Percentiles rank a stretch among this genome's conserved stretches.
Evolutionary conservation across 23 red algal genomes (phyloP).

Genomic region (Pyropia yezoensis): DNA sequence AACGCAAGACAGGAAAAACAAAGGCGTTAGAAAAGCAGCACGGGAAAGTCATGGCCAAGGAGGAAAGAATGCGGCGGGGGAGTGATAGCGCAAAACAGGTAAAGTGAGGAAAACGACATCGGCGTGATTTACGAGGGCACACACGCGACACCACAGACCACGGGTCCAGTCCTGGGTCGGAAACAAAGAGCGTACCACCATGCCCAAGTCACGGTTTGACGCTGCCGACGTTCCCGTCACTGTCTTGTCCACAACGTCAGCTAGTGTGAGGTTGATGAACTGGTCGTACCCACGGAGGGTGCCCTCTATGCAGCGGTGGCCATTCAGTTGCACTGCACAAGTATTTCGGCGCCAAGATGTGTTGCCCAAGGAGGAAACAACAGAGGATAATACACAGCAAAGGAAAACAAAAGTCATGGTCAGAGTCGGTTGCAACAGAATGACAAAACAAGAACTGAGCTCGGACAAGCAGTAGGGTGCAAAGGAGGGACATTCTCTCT

Average conservation of each 20-base stretch:
- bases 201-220: not conserved
- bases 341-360: not conserved
- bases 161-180: too few relatives aligned
- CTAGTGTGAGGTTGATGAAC: conserved; percentile 79
- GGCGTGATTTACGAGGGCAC: too few relatives aligned
- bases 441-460: not conserved
- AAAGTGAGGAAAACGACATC: too few relatives aligned
- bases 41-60: too few relatives aligned
- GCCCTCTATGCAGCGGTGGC: conserved; percentile 63
- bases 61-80: too few relatives aligned
- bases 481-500: too few relatives aligned
- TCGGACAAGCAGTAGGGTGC: too few relatives aligned
- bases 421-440: not conserved
- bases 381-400: not conserved
- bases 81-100: too few relatives aligned
- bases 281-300: conserved; percentile 89
- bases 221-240: not conserved
- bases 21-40: too few relatives aligned
- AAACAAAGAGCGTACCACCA: not conserved
- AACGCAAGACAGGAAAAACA: too few relatives aligned
- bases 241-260: conserved; percentile 44
- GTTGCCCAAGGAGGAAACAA: not conserved
- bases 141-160: too few relatives aligned
- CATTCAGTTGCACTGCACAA: conserved; percentile 55
- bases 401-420: not conserved